Conservation (phyloP, 2,329 filamentous ascomycete species). For the Aspergillus spinulosporus region DNA sequence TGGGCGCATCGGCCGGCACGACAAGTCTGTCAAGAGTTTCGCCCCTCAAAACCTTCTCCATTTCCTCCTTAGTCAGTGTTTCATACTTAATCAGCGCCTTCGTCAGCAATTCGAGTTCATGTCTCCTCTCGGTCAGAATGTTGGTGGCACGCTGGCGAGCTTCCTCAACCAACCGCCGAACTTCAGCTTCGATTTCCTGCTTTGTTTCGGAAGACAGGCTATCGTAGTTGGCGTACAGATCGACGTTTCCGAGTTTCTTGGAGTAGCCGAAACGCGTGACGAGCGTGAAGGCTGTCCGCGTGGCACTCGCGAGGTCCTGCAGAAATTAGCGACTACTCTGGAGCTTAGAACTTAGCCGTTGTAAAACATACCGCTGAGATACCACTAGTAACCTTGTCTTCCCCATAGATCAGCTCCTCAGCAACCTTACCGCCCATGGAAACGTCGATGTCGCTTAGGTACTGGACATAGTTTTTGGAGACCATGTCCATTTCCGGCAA, state of each 20-base stretch:
- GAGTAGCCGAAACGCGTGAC: constrained; percentile 91
- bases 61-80: constrained; percentile 83
- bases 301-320: constrained; percentile 81
- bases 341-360: background rate
- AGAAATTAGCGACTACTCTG: constrained; percentile 20
- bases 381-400: constrained; percentile 88
- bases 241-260: constrained; percentile 80
- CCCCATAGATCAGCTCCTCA: constrained; percentile 86
- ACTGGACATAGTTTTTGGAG: constrained; percentile 81
- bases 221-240: constrained; percentile 78
- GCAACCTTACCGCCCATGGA: constrained; percentile 82
- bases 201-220: constrained; percentile 83
- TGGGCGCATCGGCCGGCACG: constrained; percentile 54
- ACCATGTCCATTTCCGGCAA: constrained; percentile 92
- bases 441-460: constrained; percentile 75
- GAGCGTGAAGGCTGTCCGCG: constrained; percentile 79
- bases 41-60: constrained; percentile 83
- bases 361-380: constrained; percentile 67
- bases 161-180: constrained; percentile 80
- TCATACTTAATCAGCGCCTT: constrained; percentile 92
- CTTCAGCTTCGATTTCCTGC: constrained; percentile 81
- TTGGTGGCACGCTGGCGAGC: constrained; percentile 71
- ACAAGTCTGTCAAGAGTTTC: constrained; percentile 73
- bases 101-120: constrained; percentile 83
- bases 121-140: constrained; percentile 71